Conservation (phyloP, 2,329 filamentous ascomycete genomes). For the Rhynchosporium agropyri region DNA sequence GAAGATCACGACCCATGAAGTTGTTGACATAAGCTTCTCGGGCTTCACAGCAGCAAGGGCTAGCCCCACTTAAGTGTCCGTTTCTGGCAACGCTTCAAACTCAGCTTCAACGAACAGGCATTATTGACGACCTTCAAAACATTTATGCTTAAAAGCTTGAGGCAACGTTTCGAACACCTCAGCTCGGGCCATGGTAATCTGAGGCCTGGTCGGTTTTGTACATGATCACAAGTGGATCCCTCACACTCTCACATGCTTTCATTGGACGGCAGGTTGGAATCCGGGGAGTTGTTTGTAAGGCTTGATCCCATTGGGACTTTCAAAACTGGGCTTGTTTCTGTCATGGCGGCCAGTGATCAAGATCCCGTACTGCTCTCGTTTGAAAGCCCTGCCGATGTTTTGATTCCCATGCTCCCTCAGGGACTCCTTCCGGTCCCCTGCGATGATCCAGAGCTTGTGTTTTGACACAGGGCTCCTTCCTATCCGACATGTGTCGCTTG, state of each 20-base stretch:
- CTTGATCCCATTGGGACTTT: background rate
- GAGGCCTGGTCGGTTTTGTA: background rate
- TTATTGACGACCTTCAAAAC: background rate
- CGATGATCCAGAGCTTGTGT: slow-evolving; percentile 3
- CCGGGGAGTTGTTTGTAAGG: slow-evolving; percentile 7
- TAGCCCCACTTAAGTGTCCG: background rate
- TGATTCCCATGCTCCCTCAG: background rate
- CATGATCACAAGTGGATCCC: slow-evolving; percentile 11
- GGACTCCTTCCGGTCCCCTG: background rate
- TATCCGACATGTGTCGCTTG: slow-evolving; percentile 3
- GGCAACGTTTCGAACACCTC: slow-evolving; percentile 11
- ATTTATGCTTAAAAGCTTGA: background rate
- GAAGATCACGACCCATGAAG: background rate
- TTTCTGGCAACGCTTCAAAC: slow-evolving; percentile 12
- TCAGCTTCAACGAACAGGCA: background rate
- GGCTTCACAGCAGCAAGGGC: background rate
- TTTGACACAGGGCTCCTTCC: background rate
- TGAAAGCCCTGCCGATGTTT: slow-evolving; percentile 6
- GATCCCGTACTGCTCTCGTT: background rate
- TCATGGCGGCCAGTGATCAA: background rate
- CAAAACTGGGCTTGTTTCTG: background rate
- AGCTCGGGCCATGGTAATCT: slow-evolving; percentile 3
- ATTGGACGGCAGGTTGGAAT: slow-evolving; percentile 9
- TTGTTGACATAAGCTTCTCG: background rate
- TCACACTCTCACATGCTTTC: background rate